Percentiles rank a stretch among this genome's conserved stretches.
Evolutionary conservation across 441 rosid genomes (phyloP).

Genomic region (Monsonia emarginata): DNA sequence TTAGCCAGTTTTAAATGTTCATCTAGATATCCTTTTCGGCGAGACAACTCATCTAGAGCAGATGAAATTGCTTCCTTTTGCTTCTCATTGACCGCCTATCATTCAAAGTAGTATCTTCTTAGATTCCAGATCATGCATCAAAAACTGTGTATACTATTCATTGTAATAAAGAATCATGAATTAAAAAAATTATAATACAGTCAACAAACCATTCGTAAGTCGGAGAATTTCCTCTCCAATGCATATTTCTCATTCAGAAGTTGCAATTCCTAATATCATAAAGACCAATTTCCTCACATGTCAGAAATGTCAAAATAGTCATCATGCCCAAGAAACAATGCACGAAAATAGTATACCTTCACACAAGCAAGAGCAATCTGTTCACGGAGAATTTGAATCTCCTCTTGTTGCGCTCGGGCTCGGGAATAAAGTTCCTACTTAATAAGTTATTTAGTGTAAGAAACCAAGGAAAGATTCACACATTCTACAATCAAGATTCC

Average conservation of each 20-base stretch:
- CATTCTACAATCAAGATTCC: slow-evolving; percentile 16
- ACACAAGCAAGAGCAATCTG: slow-evolving; percentile 60
- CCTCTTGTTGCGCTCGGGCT: slow-evolving; percentile 54
- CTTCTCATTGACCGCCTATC: slow-evolving; percentile 81
- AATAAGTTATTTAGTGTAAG: slow-evolving; percentile 18
- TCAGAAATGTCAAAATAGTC: slow-evolving; percentile 16
- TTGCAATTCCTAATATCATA: slow-evolving; percentile 68
- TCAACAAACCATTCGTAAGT: slow-evolving; percentile 71
- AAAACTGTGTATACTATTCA: slow-evolving; percentile 9
- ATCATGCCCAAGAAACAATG: slow-evolving; percentile 6
- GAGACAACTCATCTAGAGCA: slow-evolving; percentile 60
- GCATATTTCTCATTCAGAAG: slow-evolving; percentile 63
- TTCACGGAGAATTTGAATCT: slow-evolving; percentile 70
- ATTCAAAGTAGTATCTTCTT: slow-evolving; percentile 23
- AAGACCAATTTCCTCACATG: slow-evolving; percentile 15
- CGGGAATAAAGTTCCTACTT: slow-evolving; percentile 56
- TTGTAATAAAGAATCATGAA: slow-evolving; percentile 1
- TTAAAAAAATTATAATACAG: neutral
- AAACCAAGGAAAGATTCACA: slow-evolving; percentile 14
- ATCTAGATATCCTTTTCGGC: slow-evolving; percentile 75
- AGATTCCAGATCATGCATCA: slow-evolving; percentile 14
- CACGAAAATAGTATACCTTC: slow-evolving; percentile 40
- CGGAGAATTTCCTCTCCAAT: slow-evolving; percentile 80
- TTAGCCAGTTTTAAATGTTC: slow-evolving; percentile 61
- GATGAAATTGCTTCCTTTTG: slow-evolving; percentile 70